Evolutionary conservation across 1,284 basidiomycete genomes (phyloP).

Genomic region (Tetrapyrgos nigripes): DNA sequence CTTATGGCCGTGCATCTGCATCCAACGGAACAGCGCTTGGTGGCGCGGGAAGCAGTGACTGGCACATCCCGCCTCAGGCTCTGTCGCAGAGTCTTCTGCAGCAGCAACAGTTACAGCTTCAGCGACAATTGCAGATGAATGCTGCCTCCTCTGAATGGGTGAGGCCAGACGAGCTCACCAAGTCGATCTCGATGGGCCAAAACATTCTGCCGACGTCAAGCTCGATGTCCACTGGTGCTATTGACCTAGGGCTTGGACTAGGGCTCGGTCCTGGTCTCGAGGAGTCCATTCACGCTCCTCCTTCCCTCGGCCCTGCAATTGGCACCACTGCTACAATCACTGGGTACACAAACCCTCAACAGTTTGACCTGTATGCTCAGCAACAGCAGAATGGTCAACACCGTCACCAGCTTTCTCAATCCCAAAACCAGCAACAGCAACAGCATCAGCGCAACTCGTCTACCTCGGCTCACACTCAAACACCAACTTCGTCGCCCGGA

Average conservation of each 20-base stretch:
- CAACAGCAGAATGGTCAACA: slow-evolving; percentile 6
- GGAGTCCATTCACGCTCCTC: slow-evolving; percentile 20
- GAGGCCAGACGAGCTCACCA: not conserved
- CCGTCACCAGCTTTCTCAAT: slow-evolving; percentile 1
- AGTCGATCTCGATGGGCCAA: not conserved
- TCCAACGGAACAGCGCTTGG: not conserved
- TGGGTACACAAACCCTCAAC: not conserved
- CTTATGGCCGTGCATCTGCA: not conserved
- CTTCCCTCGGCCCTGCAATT: slow-evolving; percentile 3
- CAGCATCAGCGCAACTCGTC: slow-evolving; percentile 11
- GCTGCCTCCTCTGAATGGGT: not conserved
- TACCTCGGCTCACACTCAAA: slow-evolving; percentile 33
- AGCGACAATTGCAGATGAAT: slow-evolving; percentile 22
- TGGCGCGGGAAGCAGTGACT: slow-evolving; percentile 11
- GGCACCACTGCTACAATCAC: not conserved
- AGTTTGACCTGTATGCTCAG: not conserved
- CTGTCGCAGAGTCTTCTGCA: slow-evolving; percentile 25
- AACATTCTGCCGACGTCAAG: not conserved
- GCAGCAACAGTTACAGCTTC: slow-evolving; percentile 21
- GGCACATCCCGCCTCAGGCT: slow-evolving; percentile 19
- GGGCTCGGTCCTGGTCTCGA: slow-evolving; percentile 11
- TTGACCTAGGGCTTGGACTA: slow-evolving; percentile 12
- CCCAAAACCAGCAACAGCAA: not conserved
- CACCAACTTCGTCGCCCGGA: slow-evolving; percentile 13
- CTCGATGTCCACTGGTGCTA: not conserved